Evolutionary conservation across 1,139 yeast genomes (phyloP).

Genomic region (Yamadazyma dendronema): DNA sequence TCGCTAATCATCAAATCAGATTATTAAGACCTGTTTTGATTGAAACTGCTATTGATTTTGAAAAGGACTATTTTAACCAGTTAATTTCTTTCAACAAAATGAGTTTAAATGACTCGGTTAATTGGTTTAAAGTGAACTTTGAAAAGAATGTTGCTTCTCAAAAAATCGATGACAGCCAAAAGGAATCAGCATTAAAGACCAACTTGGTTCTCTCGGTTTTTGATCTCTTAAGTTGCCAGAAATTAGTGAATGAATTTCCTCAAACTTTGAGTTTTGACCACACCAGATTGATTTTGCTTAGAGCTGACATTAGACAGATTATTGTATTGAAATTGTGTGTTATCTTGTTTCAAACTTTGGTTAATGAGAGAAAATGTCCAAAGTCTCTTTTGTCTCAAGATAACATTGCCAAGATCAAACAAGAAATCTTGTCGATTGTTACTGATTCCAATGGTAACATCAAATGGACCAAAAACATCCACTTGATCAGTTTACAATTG

Average conservation of each 20-base stretch:
- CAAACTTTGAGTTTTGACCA: constrained; percentile 86
- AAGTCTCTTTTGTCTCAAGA: constrained; percentile 25
- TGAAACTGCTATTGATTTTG: constrained; percentile 90
- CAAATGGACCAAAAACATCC: constrained; percentile 85
- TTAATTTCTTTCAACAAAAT: constrained; percentile 66
- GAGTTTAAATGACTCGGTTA: constrained; percentile 61
- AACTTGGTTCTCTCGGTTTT: constrained; percentile 51
- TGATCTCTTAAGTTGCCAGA: constrained; percentile 69
- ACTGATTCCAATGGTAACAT: constrained; percentile 84
- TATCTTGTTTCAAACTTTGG: constrained; percentile 69
- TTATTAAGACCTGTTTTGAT: constrained; percentile 79
- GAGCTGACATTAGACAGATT: constrained; percentile 84
- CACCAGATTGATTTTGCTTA: constrained; percentile 68
- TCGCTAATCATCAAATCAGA: constrained; percentile 91
- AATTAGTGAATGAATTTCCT: constrained; percentile 83
- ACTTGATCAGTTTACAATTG: constrained; percentile 69
- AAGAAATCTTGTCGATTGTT: constrained; percentile 74
- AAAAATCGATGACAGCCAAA: constrained; percentile 4
- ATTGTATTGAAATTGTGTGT: constrained; percentile 78
- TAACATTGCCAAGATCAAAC: constrained; percentile 37
- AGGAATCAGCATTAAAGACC: constrained; percentile 25
- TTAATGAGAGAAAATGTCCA: constrained; percentile 36
- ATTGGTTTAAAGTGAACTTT: constrained; percentile 52
- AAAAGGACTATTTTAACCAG: constrained; percentile 80
- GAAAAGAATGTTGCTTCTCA: constrained; percentile 10